These are phyloP conservation scores for Ceriops tagal DNA, from an alignment of 345 rosid species.

Conservation along the genomic window DNA sequence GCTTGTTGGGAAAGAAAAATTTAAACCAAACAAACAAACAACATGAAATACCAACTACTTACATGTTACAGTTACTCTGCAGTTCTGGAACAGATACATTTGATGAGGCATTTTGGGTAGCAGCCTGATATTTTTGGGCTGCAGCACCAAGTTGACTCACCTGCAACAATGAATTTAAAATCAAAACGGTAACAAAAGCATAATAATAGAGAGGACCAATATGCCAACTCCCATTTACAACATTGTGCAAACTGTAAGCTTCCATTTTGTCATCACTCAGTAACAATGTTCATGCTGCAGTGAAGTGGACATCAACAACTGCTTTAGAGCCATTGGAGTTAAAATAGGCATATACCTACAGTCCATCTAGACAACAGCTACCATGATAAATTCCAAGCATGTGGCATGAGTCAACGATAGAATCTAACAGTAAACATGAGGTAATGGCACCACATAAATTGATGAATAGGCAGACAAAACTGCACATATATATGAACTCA, in stretches of 20 bases:
- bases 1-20: not conserved
- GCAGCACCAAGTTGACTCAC: constrained; percentile 88
- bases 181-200: not conserved
- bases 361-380: too few species aligned
- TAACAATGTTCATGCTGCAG: not conserved
- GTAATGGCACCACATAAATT: too few species aligned
- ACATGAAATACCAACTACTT: constrained; percentile 22
- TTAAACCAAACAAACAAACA: not conserved
- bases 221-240: not conserved
- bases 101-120: constrained; percentile 75
- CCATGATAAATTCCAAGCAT: too few species aligned
- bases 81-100: constrained; percentile 73
- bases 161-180: constrained; percentile 32
- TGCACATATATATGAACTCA: too few species aligned
- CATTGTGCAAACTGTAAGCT: not conserved
- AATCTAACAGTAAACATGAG: too few species aligned
- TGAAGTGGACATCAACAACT: constrained; percentile 3
- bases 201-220: not conserved
- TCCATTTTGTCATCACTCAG: not conserved
- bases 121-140: constrained; percentile 88
- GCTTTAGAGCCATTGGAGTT: not conserved
- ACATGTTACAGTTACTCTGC: constrained; percentile 88
- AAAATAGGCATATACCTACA: too few species aligned
- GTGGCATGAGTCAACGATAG: too few species aligned
- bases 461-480: too few species aligned